Base-by-base conservation (phyloP, 225 moss, liverwort and hornwort genomes). In the Bryum argenteum region DNA sequence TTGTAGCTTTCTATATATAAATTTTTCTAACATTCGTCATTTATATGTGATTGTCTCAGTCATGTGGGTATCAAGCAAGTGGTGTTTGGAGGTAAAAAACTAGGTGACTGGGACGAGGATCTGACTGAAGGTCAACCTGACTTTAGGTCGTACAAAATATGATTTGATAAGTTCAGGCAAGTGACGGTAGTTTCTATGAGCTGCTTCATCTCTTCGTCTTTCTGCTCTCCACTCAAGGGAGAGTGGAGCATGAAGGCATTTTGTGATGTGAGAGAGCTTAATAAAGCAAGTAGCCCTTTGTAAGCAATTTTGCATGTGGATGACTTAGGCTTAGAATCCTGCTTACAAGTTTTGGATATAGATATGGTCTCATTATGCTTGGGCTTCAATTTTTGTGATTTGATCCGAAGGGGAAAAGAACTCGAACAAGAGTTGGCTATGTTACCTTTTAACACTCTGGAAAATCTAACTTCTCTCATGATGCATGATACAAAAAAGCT, bases 11-110 rank as follows among this genome's bases (percentile, higher is more conserved):
- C 56, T 67, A 13, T 74, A 8, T 39, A 47, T 68, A 68, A 53
- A 16, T 67, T 53, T 53, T 69, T 10, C 51, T 61, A 73, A 67
- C 50, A 22, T 68, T 8, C 5, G 8, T 5, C 33, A 4, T 53
- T 54, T 52, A 73, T 68, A 55, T 71, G 66, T 54, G 61, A 40
- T 60, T 72, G 70, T 70, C 55, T 72, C 84, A 96, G 96, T 51
- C 88, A 94, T 77, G 94, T 99, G 63, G 98, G 98, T 48, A 99
- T 99, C 78, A 99, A 99, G 84, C 94, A 91, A 74, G 72, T 99
- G 78, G 82, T 94, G 67, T 94, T 99, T 66, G 98, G 98, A 22
- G 94, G 98, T 24, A 83, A 90, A 52, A 78, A 51, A 61, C 65
- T 99, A 40, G 94, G 98, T 12, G 98, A 94, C 55, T 99, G 98